Conservation (phyloP, 163 green algal genomes). For the Scenedesmus sp. region DNA sequence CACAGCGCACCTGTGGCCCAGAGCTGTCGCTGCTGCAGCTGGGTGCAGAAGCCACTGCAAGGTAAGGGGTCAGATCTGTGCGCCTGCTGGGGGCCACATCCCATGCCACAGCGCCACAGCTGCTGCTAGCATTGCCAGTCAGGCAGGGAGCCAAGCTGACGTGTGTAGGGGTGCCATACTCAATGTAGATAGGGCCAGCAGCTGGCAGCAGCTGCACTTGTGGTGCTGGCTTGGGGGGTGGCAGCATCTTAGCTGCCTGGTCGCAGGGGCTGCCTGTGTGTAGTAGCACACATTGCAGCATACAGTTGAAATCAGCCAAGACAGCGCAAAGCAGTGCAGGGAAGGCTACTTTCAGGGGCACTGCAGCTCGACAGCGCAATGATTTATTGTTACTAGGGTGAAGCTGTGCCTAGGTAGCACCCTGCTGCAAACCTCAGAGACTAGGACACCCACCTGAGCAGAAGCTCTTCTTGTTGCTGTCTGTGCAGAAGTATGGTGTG, state of each 20-base stretch:
- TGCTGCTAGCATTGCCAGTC: not conserved
- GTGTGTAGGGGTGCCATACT: conserved; percentile 53
- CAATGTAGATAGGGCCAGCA: conserved; percentile 38
- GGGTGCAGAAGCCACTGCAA: not conserved
- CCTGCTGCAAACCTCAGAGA: not conserved
- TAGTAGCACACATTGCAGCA: too few relatives aligned
- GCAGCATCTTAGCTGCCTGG: not conserved
- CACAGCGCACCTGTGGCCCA: not conserved
- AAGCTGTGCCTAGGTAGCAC: too few relatives aligned
- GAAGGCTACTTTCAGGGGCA: too few relatives aligned
- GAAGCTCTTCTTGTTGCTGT: conserved; percentile 37
- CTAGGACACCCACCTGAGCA: conserved; percentile 47
- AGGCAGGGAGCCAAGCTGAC: conserved; percentile 56
- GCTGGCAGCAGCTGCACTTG: conserved; percentile 40
- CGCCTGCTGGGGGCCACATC: not conserved
- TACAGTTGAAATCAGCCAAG: too few relatives aligned
- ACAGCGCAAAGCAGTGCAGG: too few relatives aligned
- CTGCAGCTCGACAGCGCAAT: too few relatives aligned
- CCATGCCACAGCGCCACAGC: conserved; percentile 62
- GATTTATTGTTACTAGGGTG: too few relatives aligned
- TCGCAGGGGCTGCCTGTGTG: conserved; percentile 17
- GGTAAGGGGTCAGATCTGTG: conserved; percentile 8
- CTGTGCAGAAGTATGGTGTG: conserved; percentile 50
- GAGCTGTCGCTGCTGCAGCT: not conserved
- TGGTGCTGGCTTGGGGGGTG: conserved; percentile 1